phyloP scores from a whole-genome alignment of 1,284 basidiomycete genomes.

The Microbotryum saponariae region DNA sequence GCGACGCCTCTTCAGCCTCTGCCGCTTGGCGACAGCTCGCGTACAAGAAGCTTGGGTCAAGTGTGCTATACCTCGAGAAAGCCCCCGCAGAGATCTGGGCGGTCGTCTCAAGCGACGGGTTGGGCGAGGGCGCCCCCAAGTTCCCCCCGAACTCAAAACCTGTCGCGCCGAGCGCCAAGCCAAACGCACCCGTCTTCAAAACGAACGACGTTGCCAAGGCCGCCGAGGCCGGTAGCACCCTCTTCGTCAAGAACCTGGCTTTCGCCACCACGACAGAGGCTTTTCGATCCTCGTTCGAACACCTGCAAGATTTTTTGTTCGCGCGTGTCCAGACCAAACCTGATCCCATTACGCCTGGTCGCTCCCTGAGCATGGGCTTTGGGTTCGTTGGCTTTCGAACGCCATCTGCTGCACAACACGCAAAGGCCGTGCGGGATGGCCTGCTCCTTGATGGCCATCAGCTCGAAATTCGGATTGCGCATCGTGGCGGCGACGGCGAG shows the following conservation, averaged over 20 bases:
- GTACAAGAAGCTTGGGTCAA: constrained; percentile 80
- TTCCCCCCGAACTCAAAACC: not conserved
- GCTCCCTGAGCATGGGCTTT: constrained; percentile 81
- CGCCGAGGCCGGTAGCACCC: constrained; percentile 61
- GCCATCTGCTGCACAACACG: constrained; percentile 62
- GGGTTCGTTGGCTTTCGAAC: constrained; percentile 90
- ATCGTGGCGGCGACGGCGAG: constrained; percentile 55
- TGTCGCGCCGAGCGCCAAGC: constrained; percentile 39
- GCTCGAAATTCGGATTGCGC: constrained; percentile 77
- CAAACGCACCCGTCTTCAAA: constrained; percentile 37
- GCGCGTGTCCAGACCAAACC: constrained; percentile 86
- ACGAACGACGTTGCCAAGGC: constrained; percentile 46
- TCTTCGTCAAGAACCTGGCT: constrained; percentile 90
- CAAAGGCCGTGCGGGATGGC: constrained; percentile 52
- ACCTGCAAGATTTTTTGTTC: constrained; percentile 74
- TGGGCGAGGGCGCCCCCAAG: constrained; percentile 20
- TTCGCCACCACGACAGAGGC: constrained; percentile 78
- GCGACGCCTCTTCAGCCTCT: constrained; percentile 58
- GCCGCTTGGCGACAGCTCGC: constrained; percentile 74
- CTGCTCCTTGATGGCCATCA: constrained; percentile 81
- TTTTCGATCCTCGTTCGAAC: constrained; percentile 62
- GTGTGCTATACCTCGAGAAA: constrained; percentile 86
- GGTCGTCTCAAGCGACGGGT: not conserved
- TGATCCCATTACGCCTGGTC: constrained; percentile 60
- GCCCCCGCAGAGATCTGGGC: constrained; percentile 69